A percentile compares a stretch with the other conserved stretches of the same genome.
Conservation (phyloP, 2,329 filamentous ascomycete genomes). For the Stagonosporopsis rhizophila region DNA sequence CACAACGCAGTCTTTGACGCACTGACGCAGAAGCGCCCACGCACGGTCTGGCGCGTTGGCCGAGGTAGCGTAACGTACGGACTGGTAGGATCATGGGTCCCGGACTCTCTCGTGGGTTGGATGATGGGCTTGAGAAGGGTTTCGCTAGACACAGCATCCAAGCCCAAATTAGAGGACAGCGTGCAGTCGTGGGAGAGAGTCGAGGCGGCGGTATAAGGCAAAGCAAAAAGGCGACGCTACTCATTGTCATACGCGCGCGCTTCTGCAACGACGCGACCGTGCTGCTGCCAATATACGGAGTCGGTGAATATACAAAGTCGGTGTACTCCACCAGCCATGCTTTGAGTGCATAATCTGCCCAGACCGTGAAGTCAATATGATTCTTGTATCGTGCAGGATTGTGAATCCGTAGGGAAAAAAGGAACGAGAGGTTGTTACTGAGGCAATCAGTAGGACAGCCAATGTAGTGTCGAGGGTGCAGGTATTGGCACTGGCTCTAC, state of each 20-base stretch:
- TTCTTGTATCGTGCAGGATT: no score
- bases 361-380: no score
- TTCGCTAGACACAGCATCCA: slow-evolving; percentile 40
- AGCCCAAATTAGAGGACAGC: slow-evolving; percentile 52
- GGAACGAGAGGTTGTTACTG: background rate
- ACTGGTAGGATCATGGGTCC: slow-evolving; percentile 81
- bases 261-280: no score
- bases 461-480: no score
- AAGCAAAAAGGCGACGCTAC: no score
- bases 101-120: slow-evolving; percentile 78
- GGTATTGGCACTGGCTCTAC: no score
- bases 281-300: no score
- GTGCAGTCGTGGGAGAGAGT: slow-evolving; percentile 55
- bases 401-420: no score
- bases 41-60: slow-evolving; percentile 76
- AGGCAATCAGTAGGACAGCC: background rate
- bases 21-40: slow-evolving; percentile 69
- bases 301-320: no score
- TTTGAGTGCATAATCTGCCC: no score
- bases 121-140: slow-evolving; percentile 84
- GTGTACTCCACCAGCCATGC: no score
- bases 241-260: no score
- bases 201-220: background rate
- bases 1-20: slow-evolving; percentile 92
- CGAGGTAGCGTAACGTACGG: slow-evolving; percentile 85